A percentile compares a stretch with the other conserved stretches of the same genome.
Evolutionary conservation across 805 yeast genomes (phyloP).

Genomic region (Ogataea angusta): DNA sequence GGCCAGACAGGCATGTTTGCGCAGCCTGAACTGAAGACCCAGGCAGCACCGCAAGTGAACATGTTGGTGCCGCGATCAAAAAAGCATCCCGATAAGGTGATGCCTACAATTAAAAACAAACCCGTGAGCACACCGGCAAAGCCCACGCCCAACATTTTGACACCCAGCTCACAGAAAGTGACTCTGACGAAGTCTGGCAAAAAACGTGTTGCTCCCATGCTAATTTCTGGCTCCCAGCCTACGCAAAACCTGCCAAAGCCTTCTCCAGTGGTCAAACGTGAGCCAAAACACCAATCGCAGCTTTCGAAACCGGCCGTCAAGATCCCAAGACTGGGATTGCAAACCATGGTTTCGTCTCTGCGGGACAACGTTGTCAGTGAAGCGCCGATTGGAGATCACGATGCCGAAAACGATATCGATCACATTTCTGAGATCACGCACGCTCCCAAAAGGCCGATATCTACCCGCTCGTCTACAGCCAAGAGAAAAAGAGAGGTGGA

Average conservation of each 20-base stretch:
- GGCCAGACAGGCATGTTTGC: conserved; percentile 20
- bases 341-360: conserved; percentile 59
- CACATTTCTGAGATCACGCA: conserved; percentile 36
- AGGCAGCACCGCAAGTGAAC: conserved; percentile 20
- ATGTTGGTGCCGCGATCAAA: conserved; percentile 31
- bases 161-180: conserved; percentile 40
- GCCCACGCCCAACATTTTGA: conserved; percentile 15
- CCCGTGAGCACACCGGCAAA: conserved; percentile 1
- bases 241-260: conserved; percentile 2
- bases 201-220: conserved; percentile 69
- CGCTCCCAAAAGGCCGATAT: conserved; percentile 33
- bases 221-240: conserved; percentile 42
- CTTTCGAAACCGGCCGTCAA: conserved; percentile 44
- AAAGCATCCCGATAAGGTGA: conserved; percentile 29
- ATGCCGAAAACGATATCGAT: conserved; percentile 45
- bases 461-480: conserved; percentile 31
- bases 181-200: conserved; percentile 73
- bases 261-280: conserved; percentile 15
- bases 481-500: conserved; percentile 36
- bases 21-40: neutral
- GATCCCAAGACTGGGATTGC: conserved; percentile 64
- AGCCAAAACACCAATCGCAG: conserved; percentile 23
- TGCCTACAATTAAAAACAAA: conserved; percentile 15
- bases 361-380: conserved; percentile 37
- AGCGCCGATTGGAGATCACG: conserved; percentile 24